Conservation (phyloP, 768 basidiomycete species). For the Suillus occidentalis region DNA sequence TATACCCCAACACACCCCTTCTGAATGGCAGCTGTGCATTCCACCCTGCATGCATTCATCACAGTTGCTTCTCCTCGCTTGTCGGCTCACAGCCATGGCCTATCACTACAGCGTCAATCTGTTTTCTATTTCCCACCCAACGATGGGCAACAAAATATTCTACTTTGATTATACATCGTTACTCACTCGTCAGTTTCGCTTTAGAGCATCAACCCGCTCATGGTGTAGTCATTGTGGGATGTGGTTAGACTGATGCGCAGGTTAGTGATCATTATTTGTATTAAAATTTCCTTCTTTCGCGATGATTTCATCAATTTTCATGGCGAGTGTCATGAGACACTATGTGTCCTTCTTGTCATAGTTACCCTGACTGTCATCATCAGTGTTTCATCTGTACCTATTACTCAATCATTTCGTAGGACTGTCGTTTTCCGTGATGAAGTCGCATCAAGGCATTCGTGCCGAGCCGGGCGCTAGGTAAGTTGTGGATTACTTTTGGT, state of each 20-base stretch:
- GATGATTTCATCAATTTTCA: constrained; percentile 57
- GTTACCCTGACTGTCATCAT: constrained; percentile 79
- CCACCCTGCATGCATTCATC: too few species aligned
- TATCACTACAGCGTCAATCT: too few species aligned
- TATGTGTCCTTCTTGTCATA: constrained; percentile 77
- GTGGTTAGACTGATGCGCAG: neutral
- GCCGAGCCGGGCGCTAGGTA: constrained; percentile 10
- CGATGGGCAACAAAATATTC: too few species aligned
- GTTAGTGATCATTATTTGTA: neutral
- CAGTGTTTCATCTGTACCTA: neutral
- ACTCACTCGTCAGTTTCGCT: too few species aligned
- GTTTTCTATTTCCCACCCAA: too few species aligned
- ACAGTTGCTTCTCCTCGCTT: too few species aligned
- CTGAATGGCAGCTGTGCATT: too few species aligned
- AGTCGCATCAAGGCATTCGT: neutral
- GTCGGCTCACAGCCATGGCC: too few species aligned
- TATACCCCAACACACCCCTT: too few species aligned
- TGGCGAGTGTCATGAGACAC: constrained; percentile 54
- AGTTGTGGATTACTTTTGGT: constrained; percentile 10
- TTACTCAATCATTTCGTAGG: constrained; percentile 14
- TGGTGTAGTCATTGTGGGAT: neutral
- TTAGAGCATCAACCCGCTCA: neutral
- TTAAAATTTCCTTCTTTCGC: neutral
- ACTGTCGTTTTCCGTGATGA: neutral
- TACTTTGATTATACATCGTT: too few species aligned